A percentile compares a stretch with the other conserved stretches of the same genome.
Evolutionary conservation across 129 eudicot species (phyloP).

Genomic region (Centrapalus pauciflorus): DNA sequence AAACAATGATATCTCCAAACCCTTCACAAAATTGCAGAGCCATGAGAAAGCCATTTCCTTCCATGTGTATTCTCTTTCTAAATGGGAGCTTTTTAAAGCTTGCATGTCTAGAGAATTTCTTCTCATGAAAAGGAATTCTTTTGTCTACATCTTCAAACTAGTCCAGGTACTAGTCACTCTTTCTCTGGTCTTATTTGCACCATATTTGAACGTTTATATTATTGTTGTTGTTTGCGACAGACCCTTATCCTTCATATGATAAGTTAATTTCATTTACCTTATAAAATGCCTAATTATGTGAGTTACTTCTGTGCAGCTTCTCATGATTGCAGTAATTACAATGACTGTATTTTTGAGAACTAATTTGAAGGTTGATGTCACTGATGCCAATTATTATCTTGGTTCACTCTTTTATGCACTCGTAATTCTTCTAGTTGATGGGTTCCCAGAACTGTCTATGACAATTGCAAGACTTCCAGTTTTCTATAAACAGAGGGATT

Average conservation of each 20-base stretch:
- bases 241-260: not conserved
- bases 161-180: constrained; percentile 34
- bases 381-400: constrained; percentile 57
- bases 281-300: constrained; percentile 8
- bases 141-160: constrained; percentile 36
- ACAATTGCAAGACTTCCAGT: constrained; percentile 55
- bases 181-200: not conserved
- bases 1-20: constrained; percentile 28
- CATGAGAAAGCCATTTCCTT: constrained; percentile 39
- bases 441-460: constrained; percentile 62
- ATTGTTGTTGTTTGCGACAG: not conserved
- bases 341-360: constrained; percentile 62
- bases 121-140: constrained; percentile 48
- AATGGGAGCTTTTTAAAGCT: constrained; percentile 40
- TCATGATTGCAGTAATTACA: constrained; percentile 40
- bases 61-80: constrained; percentile 38
- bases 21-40: constrained; percentile 24
- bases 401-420: constrained; percentile 58
- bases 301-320: constrained; percentile 42
- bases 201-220: not conserved
- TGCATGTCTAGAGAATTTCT: constrained; percentile 48
- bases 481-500: constrained; percentile 68
- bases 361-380: constrained; percentile 37
- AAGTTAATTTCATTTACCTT: not conserved
- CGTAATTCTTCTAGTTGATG: constrained; percentile 52